Evolutionary conservation across 2,329 filamentous ascomycete species (phyloP).

Genomic region (Teratosphaeria zuluensis): DNA sequence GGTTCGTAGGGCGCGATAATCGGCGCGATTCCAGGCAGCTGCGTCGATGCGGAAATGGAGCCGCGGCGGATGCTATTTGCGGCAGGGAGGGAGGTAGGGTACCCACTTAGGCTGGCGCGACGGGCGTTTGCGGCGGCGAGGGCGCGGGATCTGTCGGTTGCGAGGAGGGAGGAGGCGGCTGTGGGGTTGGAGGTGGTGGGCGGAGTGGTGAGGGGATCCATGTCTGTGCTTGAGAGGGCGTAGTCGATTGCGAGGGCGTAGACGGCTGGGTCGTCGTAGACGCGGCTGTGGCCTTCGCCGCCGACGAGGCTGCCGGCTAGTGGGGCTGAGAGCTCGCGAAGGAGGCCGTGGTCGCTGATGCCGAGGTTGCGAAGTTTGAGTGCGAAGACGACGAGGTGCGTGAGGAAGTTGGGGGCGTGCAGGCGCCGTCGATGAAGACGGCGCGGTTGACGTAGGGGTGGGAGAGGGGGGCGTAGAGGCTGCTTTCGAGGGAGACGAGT

Average conservation of each 20-base stretch:
- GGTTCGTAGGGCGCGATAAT: slow-evolving; percentile 32
- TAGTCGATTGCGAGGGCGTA: slow-evolving; percentile 54
- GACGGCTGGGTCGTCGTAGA: slow-evolving; percentile 82
- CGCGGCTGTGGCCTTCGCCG: slow-evolving; percentile 83
- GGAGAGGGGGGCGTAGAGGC: slow-evolving; percentile 71
- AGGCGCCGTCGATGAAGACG: slow-evolving; percentile 91
- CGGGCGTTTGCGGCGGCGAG: slow-evolving; percentile 6
- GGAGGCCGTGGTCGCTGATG: slow-evolving; percentile 82
- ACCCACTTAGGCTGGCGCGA: slow-evolving; percentile 15
- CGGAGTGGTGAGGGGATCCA: slow-evolving; percentile 5
- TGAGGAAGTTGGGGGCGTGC: slow-evolving; percentile 88
- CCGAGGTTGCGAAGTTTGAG: slow-evolving; percentile 91
- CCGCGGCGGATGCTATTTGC: slow-evolving; percentile 27
- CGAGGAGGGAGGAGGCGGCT: slow-evolving; percentile 3
- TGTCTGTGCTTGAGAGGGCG: slow-evolving; percentile 37
- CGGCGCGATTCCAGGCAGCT: slow-evolving; percentile 22
- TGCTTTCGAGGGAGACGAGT: slow-evolving; percentile 86
- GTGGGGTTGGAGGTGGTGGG: neutral
- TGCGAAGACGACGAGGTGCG: slow-evolving; percentile 83
- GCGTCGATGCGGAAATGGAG: slow-evolving; percentile 12
- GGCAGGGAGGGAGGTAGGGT: slow-evolving; percentile 18
- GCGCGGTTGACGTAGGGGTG: slow-evolving; percentile 92
- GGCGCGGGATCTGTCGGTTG: slow-evolving; percentile 14
- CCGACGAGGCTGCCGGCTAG: slow-evolving; percentile 84
- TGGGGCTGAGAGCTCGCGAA: slow-evolving; percentile 79